Base-by-base conservation (phyloP, 2,329 filamentous ascomycete species). In the Diaporthe longicolla region DNA sequence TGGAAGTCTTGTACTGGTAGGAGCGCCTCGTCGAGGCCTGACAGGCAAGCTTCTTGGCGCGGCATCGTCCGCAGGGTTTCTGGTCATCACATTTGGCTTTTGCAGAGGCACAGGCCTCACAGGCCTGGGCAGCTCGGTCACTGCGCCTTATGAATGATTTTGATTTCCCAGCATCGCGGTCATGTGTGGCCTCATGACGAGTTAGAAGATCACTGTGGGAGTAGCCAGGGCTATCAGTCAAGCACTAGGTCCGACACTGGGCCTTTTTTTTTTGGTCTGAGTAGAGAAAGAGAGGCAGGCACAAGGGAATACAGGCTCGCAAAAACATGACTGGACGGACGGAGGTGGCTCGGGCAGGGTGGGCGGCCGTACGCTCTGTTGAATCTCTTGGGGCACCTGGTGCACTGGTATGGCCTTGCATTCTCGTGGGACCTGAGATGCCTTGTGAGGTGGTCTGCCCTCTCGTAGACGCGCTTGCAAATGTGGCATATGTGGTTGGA, bases 351-450 rank as follows among this genome's bases (percentile, higher is more conserved):
- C 13, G 11, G 26, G 13, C 26, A 24, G 32, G 75, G 37, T 52
- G 37, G 52, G 52, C 50, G 26, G 61, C 78, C 79, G 59, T 73
- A 80, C 79, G 79, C 78, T 76, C 79, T 74, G 75, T 80, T 80
- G 73, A 80, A 80, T 57, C 79, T 55, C 73, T 79, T 80, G 19
- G 77, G 77, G 57, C 79, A 80, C 29, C 79, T 77, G n/a, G 78
- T 76, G 74, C 79, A 81, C 40, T 78, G 76, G 66, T 80, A 80
- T 40, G 78, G 79, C 11, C 79, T 73, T 11, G 79, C 79, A 57
- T 81, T 81, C 72, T 80, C 79, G 65, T 81, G 79, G 7, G 79
- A 80, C 63, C 78, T 78, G 37, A 80, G 73, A 52, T 80, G 79
- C 32, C 79, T 74, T 26, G 79, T 79, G 43, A 80, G 75, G 63